Evolutionary conservation across 176 grass and related monocot genomes (phyloP), one percentile per base, ranked within the genome.

Genomic region (Triticum turgidum): DNA sequence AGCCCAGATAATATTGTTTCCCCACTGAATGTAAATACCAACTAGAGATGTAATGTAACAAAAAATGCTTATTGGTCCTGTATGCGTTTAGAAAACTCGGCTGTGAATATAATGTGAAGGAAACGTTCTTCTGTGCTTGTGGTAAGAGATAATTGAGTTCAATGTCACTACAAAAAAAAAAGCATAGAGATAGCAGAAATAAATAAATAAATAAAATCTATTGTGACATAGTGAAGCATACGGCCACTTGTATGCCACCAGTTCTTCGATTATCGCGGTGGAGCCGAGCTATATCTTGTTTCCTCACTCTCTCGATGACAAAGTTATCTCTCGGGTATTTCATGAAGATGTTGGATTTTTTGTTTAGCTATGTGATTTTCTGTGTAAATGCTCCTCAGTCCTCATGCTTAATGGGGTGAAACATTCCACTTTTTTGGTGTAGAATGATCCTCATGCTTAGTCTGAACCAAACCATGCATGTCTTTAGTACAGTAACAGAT

Each of bases 1-100:
- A 38, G 49, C 27, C 47, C 70, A 47, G 25, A 51, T 39, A 14
- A 49, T 35, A 13, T 59, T 25, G 2, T 51, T 78, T 35, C 5
- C 21, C 42, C 10, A 27, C 39, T 8, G 9, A 78, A 63, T 86
- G 62, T 90, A 90, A 82, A 89, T 89, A 89, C 51, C 15, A 75
- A 81, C 3, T 76, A 56, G 68, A 45, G 59, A 76, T 47, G 13
- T 73, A 25, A 24, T 59, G 2, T 79, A 83, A 21, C 62, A 83
- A 42, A 42, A 88, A 22, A 63, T 70, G 18, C 24, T 66, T 64
- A 58, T 17, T 34, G 47, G 29, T 77, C 49, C 10, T 25, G 4
- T 81, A 30, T 11, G 9, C 14, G 9, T 45, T 32, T 61, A 66
- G 78, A 78, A 47, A 63, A 4, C 3, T 69, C 8, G 13, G 13